Conservation (phyloP, 805 yeast genomes). For the Pichia thaimueangensis region DNA sequence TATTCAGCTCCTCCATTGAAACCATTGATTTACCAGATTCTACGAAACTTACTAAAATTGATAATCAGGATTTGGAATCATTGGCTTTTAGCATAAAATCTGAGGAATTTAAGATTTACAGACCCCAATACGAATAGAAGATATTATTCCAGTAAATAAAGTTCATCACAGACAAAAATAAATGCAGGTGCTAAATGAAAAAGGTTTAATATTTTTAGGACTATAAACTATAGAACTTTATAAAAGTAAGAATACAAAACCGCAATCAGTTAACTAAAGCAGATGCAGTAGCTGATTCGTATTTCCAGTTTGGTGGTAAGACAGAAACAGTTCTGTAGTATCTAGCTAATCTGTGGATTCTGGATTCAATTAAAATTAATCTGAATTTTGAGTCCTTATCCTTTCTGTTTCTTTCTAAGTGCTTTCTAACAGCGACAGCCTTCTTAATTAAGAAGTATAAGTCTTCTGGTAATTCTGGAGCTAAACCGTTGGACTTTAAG, state of each 20-base stretch:
- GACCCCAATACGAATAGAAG: constrained; percentile 4
- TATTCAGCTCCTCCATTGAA: constrained; percentile 15
- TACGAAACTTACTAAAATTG: constrained; percentile 25
- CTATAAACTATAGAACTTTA: too few relatives aligned
- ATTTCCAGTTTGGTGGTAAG: constrained; percentile 99
- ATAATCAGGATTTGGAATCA: constrained; percentile 35
- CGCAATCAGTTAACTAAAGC: constrained; percentile 90
- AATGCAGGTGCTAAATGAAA: too few relatives aligned
- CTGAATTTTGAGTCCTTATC: constrained; percentile 99
- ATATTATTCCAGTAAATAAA: too few relatives aligned
- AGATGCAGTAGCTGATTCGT: constrained; percentile 99
- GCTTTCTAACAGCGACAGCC: constrained; percentile 99
- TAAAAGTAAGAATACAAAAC: too few relatives aligned
- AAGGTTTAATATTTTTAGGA: too few relatives aligned
- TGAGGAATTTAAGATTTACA: constrained; percentile 31
- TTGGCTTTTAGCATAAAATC: constrained; percentile 35
- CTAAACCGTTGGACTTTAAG: constrained; percentile 98
- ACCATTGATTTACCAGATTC: constrained; percentile 24
- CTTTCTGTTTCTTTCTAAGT: constrained; percentile 99
- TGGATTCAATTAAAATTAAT: constrained; percentile 98
- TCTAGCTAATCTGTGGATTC: constrained; percentile 99
- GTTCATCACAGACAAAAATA: too few relatives aligned
- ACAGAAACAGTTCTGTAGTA: constrained; percentile 99
- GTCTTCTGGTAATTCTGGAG: constrained; percentile 99
- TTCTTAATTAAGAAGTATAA: constrained; percentile 98